These are phyloP conservation scores for Trichoderma sp. DNA, from an alignment of 2,329 filamentous ascomycete species.

Conservation along the genomic window DNA sequence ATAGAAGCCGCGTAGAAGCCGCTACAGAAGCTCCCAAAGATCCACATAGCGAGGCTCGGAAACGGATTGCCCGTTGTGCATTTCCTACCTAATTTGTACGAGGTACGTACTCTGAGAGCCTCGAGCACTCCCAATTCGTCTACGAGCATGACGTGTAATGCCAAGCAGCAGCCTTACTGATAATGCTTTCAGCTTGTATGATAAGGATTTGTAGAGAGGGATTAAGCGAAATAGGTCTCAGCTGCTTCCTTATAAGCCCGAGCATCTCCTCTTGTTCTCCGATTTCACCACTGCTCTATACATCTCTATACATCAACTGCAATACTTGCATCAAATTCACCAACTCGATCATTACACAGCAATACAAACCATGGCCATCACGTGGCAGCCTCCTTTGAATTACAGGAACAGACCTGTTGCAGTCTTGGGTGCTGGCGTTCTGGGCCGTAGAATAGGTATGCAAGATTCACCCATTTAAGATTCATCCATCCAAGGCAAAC, in stretches of 20 bases:
- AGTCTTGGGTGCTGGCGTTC: slow-evolving; percentile 46
- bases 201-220: neutral
- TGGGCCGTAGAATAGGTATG: slow-evolving; percentile 40
- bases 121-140: neutral
- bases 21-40: neutral
- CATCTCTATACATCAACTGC: neutral
- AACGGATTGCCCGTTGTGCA: neutral
- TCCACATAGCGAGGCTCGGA: slow-evolving; percentile 6
- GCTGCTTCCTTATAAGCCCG: neutral
- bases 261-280: neutral
- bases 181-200: neutral
- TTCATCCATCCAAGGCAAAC: neutral
- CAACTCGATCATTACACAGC: neutral
- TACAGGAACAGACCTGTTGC: slow-evolving; percentile 31
- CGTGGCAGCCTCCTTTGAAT: slow-evolving; percentile 5
- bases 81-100: neutral
- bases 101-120: neutral
- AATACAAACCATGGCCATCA: neutral
- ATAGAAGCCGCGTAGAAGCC: neutral
- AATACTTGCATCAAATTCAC: neutral
- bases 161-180: neutral
- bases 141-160: neutral
- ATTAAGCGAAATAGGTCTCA: neutral
- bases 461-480: neutral
- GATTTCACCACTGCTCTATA: neutral